Evolutionary conservation across 306 rosid species (phyloP).

Genomic region (Vigna angularis): DNA sequence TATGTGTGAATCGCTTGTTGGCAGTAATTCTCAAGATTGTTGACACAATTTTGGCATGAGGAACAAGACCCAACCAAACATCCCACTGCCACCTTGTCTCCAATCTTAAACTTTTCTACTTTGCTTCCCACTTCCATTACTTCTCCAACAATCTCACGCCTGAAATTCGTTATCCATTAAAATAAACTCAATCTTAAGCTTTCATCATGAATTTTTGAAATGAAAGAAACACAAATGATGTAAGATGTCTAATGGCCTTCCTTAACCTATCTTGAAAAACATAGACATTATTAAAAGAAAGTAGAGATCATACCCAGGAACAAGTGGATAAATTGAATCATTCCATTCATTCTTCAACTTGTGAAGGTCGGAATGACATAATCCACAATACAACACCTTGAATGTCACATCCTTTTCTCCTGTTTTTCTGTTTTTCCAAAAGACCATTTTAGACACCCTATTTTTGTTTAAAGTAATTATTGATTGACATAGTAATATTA

Average conservation of each 20-base stretch:
- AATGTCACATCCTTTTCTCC: conserved; percentile 50
- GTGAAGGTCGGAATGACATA: conserved; percentile 58
- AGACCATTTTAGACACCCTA: not conserved
- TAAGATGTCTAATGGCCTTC: no score
- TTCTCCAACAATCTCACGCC: conserved; percentile 57
- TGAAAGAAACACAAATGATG: no score
- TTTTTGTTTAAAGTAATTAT: not conserved
- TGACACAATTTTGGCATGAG: conserved; percentile 44
- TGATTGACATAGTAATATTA: not conserved
- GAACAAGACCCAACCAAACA: conserved; percentile 38
- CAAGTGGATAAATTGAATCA: conserved; percentile 41
- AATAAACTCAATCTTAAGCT: not conserved
- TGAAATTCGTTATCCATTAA: not conserved
- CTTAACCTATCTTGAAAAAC: not conserved
- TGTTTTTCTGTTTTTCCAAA: conserved; percentile 31
- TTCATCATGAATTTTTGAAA: no score
- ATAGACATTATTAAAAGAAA: not conserved
- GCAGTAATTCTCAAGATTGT: conserved; percentile 55
- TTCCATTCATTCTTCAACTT: conserved; percentile 54
- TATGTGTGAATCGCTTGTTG: conserved; percentile 34
- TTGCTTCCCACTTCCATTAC: conserved; percentile 59
- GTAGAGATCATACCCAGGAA: conserved; percentile 48
- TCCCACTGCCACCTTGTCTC: conserved; percentile 5
- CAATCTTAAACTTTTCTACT: conserved; percentile 35
- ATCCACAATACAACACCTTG: conserved; percentile 55